Evolutionary conservation across 108 stramenopile genomes (phyloP), one percentile per base, ranked within the genome.

Genomic region (Aurantiochytrium sp.): DNA sequence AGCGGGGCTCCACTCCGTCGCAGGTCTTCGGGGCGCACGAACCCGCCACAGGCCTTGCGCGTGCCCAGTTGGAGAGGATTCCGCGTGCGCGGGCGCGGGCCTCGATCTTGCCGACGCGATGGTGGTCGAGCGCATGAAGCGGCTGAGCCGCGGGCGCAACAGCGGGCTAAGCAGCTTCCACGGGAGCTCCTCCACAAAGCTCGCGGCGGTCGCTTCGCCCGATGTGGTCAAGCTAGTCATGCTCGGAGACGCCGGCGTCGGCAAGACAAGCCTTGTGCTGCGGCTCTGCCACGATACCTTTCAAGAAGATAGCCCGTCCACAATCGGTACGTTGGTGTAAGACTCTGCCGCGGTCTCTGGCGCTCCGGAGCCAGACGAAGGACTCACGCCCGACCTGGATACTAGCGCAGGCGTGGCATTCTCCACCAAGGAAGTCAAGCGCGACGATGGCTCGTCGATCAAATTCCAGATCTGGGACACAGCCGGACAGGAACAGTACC

Each of bases 381-480:
- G n/a, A n/a, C n/a, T n/a, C n/a, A n/a, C n/a, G n/a, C n/a, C n/a
- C n/a, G n/a, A n/a, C n/a, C 21, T 19, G 34, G 1, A 5, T 0
- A 24, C 17, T 32, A 5, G 8, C 27, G 68, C 21, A 45, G 41
- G 59, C 48, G 88, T 86, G 12, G 54, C 87, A 21, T 91, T 87
- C 54, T 32, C 86, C 42, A 52, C 55, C 30, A 89, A 89, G 37
- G 24, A 37, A 4, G 19, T 89, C 12, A 12, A 27, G 34, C 39
- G 69, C 0, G 37, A 52, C n/a, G 53, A 41, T 21, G 37, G 87
- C n/a, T 36, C n/a, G 2, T 4, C 45, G 6, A 87, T 91, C 30
- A 91, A 89, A 36, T 91, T 91, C 86, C 89, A 89, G 55, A 87
- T 91, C 19, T 91, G 90, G 90, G 90, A 91, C 50, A 91, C 90